Base-by-base conservation (phyloP, 2,329 filamentous ascomycete species). In the Alternaria tenuissima region DNA sequence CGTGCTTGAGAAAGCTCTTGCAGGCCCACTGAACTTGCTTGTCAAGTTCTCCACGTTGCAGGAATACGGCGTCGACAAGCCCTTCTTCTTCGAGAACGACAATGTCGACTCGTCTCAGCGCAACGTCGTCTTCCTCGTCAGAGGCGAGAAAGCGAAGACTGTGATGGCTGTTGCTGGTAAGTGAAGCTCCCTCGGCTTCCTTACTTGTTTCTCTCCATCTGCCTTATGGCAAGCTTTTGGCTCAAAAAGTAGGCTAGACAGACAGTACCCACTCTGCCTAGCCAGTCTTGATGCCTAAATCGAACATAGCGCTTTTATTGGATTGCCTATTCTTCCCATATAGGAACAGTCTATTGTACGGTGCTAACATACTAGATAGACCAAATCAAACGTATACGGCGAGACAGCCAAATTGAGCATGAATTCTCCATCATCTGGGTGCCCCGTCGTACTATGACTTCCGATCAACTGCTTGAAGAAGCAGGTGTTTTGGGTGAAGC, bases 381-480 rank as follows among this genome's bases (percentile, higher is more conserved):
- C 69, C 93, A 98, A 82, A 93, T 98, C 71, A 94, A 94, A 78
- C 89, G 92, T 62, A 84, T 98, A 59, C 92, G 94, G 72, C 91
- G 90, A 73, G 93, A 95, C 78, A 94, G 91, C 76, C 91, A 93
- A 73, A 92, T 90, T 47, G 92, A 93, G 68, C 95, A 99, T 86
- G 94, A 99, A 71, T 97, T 98, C 76, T 94, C 94, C 64, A 91
- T 99, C 70, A 94, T 97, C 76, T 98, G 95, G 92, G 91, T 96
- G 42, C 94, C 96, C 6, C 89, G 95, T 59, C 91, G 95, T 63
- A 98, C 95, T 4, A 84, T 96, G 55, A 90, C 98, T 55, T 95
- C 93, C 68, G 93, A 98, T 77, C 90, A 93, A 75, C 87, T 98
- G 49, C 85, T 99, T 39, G 95, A 99, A 79, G 93, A 97, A 75